These are phyloP conservation scores for Fistulinella cinereoalba DNA, from an alignment of 1,284 basidiomycete genomes.

Conservation along the genomic window DNA sequence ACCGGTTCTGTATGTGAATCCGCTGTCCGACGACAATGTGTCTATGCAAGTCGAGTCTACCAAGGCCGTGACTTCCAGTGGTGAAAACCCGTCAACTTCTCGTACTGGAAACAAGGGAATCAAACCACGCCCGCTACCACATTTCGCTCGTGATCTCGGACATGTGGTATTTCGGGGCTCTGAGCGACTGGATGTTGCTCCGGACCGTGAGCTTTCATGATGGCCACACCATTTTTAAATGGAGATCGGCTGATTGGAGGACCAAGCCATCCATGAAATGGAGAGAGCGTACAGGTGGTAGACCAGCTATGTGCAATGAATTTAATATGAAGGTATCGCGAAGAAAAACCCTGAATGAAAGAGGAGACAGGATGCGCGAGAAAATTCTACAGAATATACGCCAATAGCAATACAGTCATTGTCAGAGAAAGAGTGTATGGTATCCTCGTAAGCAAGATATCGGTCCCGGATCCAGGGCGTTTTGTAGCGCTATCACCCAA, in stretches of 20 bases:
- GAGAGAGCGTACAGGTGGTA: neutral
- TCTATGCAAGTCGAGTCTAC: neutral
- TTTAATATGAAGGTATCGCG: slow-evolving; percentile 2
- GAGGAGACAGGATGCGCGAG: neutral
- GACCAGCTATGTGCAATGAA: neutral
- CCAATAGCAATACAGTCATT: slow-evolving; percentile 16
- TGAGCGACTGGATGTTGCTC: slow-evolving; percentile 34
- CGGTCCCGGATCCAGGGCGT: slow-evolving; percentile 22
- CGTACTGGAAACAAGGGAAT: slow-evolving; percentile 9
- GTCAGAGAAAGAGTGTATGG: slow-evolving; percentile 19
- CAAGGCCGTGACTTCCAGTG: neutral
- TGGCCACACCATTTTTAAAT: neutral
- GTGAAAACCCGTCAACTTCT: slow-evolving; percentile 1
- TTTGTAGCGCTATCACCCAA: slow-evolving; percentile 21
- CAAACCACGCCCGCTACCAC: slow-evolving; percentile 42
- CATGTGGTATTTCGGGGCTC: slow-evolving; percentile 64
- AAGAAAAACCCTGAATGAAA: neutral
- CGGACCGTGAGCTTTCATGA: slow-evolving; percentile 2
- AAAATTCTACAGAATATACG: slow-evolving; percentile 22
- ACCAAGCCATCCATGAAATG: slow-evolving; percentile 4
- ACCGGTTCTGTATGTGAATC: slow-evolving; percentile 31
- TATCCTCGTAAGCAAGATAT: slow-evolving; percentile 12
- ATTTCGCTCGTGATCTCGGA: slow-evolving; percentile 57
- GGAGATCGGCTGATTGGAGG: neutral
- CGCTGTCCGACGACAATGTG: neutral